Evolutionary conservation across 2,329 filamentous ascomycete genomes (phyloP).

Genomic region (Diplodia seriata): DNA sequence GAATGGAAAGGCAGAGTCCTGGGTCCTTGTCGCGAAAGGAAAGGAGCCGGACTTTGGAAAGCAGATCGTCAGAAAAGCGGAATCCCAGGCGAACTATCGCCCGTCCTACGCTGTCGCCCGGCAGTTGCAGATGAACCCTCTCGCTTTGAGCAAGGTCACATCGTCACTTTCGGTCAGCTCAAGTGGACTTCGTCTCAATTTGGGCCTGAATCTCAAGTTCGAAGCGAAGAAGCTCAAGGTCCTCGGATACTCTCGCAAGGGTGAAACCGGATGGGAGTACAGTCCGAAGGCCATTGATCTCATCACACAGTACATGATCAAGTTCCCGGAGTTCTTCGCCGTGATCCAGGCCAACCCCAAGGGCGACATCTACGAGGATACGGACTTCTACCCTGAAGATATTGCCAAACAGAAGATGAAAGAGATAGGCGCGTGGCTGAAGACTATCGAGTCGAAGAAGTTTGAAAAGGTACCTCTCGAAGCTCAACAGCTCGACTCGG

Average conservation of each 20-base stretch:
- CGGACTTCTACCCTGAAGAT: slow-evolving; percentile 80
- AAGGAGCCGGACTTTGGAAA: slow-evolving; percentile 84
- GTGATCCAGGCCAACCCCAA: slow-evolving; percentile 85
- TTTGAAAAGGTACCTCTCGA: slow-evolving; percentile 97
- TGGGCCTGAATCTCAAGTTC: slow-evolving; percentile 96
- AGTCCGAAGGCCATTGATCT: slow-evolving; percentile 82
- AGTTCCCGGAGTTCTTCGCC: slow-evolving; percentile 94
- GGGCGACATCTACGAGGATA: slow-evolving; percentile 81
- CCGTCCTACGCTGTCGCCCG: slow-evolving; percentile 90
- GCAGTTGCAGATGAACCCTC: slow-evolving; percentile 78
- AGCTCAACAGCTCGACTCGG: slow-evolving; percentile 93
- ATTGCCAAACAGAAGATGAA: slow-evolving; percentile 82
- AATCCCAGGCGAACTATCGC: slow-evolving; percentile 75
- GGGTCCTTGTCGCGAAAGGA: slow-evolving; percentile 73
- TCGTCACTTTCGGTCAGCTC: slow-evolving; percentile 88
- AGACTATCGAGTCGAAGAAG: slow-evolving; percentile 85
- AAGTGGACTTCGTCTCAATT: slow-evolving; percentile 82
- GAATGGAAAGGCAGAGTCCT: slow-evolving; percentile 77
- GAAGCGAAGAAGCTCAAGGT: slow-evolving; percentile 96
- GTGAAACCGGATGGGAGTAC: slow-evolving; percentile 91
- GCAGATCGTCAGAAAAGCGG: slow-evolving; percentile 73
- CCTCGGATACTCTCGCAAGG: slow-evolving; percentile 89
- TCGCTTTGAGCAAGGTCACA: slow-evolving; percentile 94
- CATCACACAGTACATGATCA: slow-evolving; percentile 86
- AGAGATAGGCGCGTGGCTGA: slow-evolving; percentile 93